Evolutionary conservation across 2,329 filamentous ascomycete genomes (phyloP), one percentile per base, ranked within the genome.

Genomic region (Calonectria multiphialidica): DNA sequence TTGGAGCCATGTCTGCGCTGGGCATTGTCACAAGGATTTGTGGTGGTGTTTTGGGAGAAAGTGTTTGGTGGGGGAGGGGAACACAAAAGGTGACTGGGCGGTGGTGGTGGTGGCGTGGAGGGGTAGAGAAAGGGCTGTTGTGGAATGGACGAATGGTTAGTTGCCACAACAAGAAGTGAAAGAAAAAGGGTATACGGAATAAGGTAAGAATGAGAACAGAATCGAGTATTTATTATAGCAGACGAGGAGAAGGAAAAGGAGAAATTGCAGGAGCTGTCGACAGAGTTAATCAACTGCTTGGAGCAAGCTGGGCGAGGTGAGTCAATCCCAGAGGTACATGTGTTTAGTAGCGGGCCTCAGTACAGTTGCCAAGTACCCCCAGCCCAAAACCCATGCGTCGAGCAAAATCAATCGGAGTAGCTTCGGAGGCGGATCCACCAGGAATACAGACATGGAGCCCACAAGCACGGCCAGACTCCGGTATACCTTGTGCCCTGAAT

Each of bases 1-100:
- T 82, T 66, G 84, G 82, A 68, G 80, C 79, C 79, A 85, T 83
- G 62, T 86, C 83, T 73, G 83, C 76, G 77, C 83, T 84, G 72
- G 86, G 82, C 86, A 78, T 77, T 68, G 62, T 71, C 67, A 70
- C 57, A 72, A 66, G 63, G 63, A 69, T 71, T 78, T 68, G 72
- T 68, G 72, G 13, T 72, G 33, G 21, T 76, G 67, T 73, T 75
- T 71, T 64, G 64, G 55, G 47, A 61, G 49, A 45, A 40, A 44
- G 57, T 37, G 49, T 67, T 71, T 71, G 69, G 69, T 71, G 69
- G 69, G 69, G 69, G 69, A 71, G 68, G 68, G 64, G 68, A 57
- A 67, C 47, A 57, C 45, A 59, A 55, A 71, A 67, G 18, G 42
- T 16, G 68, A 21, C 21, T 15, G 12, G 35, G 35, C 3, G 33